Evolutionary conservation across 208 protist genomes (phyloP), one percentile per base, ranked within the genome.

Genomic region (Crithidia brevicula): DNA sequence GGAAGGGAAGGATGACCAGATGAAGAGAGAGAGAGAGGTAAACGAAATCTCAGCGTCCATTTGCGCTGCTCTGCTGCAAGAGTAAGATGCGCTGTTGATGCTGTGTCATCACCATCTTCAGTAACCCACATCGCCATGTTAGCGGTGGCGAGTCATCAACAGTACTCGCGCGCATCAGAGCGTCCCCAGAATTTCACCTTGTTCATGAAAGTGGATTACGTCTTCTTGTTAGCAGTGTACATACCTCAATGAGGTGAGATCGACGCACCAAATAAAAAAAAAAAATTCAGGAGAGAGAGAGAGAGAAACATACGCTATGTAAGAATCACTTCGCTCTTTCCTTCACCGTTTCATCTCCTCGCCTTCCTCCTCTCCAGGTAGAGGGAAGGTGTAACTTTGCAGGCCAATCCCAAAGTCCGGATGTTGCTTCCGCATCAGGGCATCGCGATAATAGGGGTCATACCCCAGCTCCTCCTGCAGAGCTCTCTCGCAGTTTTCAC

Each of bases 391-490:
- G 53, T 60, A 60, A 7, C 18, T 23, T 31, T 60, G 53, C 53
- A 60, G 53, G 18, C 53, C 53, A 36, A 46, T n/a, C 2, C 31
- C 47, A 18, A 33, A 4, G 8, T 30, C 60, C 4, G 20, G 46
- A 3, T 43, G 42, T 38, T 57, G 28, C 45, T 38, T 27, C 34
- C 15, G n/a, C 6, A 4, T 3, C 50, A 23, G 10, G 16, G 43
- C 53, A 40, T 76, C 62, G 3, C 62, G 62, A 2, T 30, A 27
- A 22, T 50, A 61, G 20, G 63, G 61, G 49, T 70, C 70, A 50
- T 76, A 70, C 8, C 61, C 70, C 22, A 76, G 42, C 3, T 65
- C 42, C 45, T 58, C 61, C 51, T 45, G 36, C 6, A 69, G 34
- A 8, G 16, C 16, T 11, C 1, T 22, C 4, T 46, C 62, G 31